These are phyloP conservation scores for Phytomonas sp. DNA, from an alignment of 208 protist species.

Conservation along the genomic window DNA sequence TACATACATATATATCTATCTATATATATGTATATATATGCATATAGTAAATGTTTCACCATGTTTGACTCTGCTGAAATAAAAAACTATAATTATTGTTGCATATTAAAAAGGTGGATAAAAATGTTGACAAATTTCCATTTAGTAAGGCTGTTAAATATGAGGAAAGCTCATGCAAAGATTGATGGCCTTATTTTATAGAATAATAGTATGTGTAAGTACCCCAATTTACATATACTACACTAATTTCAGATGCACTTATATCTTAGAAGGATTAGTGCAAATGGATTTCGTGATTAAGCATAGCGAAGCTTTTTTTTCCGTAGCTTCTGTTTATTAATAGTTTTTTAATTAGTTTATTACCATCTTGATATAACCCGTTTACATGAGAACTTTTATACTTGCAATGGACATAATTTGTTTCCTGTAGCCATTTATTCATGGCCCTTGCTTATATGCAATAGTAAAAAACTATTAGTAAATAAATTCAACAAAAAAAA, in stretches of 20 bases:
- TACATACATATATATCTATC: neutral
- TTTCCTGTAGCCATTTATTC: neutral
- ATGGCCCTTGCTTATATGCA: neutral
- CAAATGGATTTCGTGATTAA: neutral
- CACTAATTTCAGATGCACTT: neutral
- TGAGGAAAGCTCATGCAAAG: neutral
- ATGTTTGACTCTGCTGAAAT: neutral
- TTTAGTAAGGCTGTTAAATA: neutral
- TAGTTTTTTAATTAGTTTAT: neutral
- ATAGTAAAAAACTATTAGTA: neutral
- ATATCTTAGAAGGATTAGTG: neutral
- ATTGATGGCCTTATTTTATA: neutral
- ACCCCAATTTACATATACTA: neutral
- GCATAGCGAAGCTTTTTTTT: neutral
- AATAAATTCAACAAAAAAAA: neutral
- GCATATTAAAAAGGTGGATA: neutral
- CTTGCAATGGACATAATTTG: neutral
- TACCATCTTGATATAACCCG: neutral
- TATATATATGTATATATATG: constrained; percentile 3
- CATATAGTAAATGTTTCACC: neutral
- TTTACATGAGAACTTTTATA: neutral
- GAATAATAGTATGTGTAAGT: neutral
- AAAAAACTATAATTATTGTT: neutral
- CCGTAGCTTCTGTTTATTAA: neutral
- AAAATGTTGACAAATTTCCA: neutral